Conservation (phyloP, 2,329 filamentous ascomycete species). For the Sphaceloma murrayae region DNA sequence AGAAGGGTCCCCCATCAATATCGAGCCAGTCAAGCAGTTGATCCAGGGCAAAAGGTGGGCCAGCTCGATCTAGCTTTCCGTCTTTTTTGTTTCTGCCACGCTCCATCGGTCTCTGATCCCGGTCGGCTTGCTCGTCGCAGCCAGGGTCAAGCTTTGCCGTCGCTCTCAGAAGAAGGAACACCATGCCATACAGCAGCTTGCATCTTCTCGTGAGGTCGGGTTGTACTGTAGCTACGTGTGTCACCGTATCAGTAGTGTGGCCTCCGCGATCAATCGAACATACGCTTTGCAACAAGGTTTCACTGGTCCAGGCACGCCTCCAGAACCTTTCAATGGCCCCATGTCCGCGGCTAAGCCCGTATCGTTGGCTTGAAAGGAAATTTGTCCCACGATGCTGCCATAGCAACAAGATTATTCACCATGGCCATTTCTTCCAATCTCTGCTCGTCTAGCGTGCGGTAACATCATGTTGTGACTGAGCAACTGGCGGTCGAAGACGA, state of each 20-base stretch:
- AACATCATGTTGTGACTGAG: constrained; percentile 1
- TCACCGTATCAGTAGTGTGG: too few species aligned
- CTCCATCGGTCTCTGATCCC: constrained; percentile 9
- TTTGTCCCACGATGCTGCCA: constrained; percentile 16
- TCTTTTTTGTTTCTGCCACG: constrained; percentile 5
- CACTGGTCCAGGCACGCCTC: constrained; percentile 14
- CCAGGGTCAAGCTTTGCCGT: constrained; percentile 11
- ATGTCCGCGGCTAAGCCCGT: constrained; percentile 13
- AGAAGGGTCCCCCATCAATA: constrained; percentile 10
- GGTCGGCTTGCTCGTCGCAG: constrained; percentile 6
- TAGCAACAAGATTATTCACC: constrained; percentile 15
- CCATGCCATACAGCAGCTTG: too few species aligned
- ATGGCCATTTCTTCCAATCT: constrained; percentile 6
- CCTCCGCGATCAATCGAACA: too few species aligned
- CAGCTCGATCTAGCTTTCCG: constrained; percentile 7
- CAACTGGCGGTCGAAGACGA: constrained; percentile 12
- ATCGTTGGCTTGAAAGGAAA: constrained; percentile 14
- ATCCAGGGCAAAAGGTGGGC: constrained; percentile 14
- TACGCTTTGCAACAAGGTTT: constrained; percentile 4
- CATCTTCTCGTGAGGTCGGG: too few species aligned
- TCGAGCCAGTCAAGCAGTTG: constrained; percentile 10
- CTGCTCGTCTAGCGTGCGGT: constrained; percentile 6
- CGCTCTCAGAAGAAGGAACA: too few species aligned
- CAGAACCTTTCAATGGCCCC: not conserved
- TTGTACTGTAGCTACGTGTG: too few species aligned